Evolutionary conservation across 2,329 filamentous ascomycete genomes (phyloP).

Genomic region (Amauroascus niger): DNA sequence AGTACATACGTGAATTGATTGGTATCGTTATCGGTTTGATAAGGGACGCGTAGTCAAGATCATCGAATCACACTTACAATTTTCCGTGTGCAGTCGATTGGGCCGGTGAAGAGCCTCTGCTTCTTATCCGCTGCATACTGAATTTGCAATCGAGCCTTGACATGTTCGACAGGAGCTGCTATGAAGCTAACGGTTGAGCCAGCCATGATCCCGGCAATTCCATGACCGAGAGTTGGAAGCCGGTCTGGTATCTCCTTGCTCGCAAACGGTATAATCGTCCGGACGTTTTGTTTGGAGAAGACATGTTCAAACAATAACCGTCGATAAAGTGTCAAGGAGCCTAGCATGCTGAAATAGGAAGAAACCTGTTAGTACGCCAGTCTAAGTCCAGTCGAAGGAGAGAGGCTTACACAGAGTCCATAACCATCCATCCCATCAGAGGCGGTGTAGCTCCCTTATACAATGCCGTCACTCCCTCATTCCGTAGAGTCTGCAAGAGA

Average conservation of each 20-base stretch:
- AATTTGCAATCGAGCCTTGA: constrained; percentile 88
- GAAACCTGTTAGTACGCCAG: neutral
- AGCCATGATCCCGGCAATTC: constrained; percentile 74
- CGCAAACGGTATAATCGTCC: constrained; percentile 30
- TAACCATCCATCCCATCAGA: constrained; percentile 95
- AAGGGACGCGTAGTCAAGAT: too few species aligned
- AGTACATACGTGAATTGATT: neutral
- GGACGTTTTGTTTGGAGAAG: constrained; percentile 50
- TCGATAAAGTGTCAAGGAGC: constrained; percentile 82
- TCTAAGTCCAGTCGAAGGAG: neutral
- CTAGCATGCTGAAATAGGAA: constrained; percentile 56
- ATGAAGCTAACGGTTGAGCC: constrained; percentile 87
- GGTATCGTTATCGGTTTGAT: too few species aligned
- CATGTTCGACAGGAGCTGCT: constrained; percentile 85
- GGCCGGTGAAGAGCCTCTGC: constrained; percentile 71
- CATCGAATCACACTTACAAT: constrained; percentile 34
- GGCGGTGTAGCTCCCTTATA: constrained; percentile 95
- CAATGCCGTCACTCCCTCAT: constrained; percentile 73
- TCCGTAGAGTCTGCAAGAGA: constrained; percentile 68
- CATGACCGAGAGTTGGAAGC: constrained; percentile 71
- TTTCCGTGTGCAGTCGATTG: constrained; percentile 70
- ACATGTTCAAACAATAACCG: constrained; percentile 70
- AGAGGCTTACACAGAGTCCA: constrained; percentile 59
- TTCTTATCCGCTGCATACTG: constrained; percentile 78
- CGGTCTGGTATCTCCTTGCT: constrained; percentile 34